phyloP scores from a whole-genome alignment of 1,284 basidiomycete species.

The Spongiforma sp. region DNA sequence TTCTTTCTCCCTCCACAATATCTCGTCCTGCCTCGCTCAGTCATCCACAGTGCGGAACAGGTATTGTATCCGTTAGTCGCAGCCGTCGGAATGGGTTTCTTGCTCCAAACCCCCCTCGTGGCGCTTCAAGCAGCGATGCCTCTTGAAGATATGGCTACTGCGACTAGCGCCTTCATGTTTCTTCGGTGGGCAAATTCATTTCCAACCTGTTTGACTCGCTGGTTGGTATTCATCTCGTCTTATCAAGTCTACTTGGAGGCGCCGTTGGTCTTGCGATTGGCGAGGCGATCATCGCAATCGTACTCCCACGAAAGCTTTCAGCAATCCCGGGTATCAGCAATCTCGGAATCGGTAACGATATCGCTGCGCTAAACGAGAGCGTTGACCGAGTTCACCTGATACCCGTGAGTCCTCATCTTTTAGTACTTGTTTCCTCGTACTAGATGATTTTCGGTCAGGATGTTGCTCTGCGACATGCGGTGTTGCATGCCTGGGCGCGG shows the following conservation, averaged over 20 bases:
- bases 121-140: slow-evolving; percentile 84
- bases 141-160: slow-evolving; percentile 80
- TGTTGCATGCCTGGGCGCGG: slow-evolving; percentile 72
- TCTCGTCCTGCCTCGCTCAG: neutral
- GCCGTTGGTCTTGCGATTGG: slow-evolving; percentile 77
- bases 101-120: slow-evolving; percentile 75
- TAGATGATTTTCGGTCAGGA: slow-evolving; percentile 43
- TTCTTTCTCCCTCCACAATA: neutral
- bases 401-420: slow-evolving; percentile 43
- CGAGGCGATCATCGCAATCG: slow-evolving; percentile 68
- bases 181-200: slow-evolving; percentile 41
- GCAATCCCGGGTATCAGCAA: slow-evolving; percentile 49
- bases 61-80: slow-evolving; percentile 64
- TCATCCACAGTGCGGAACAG: slow-evolving; percentile 55
- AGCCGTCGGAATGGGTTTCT: slow-evolving; percentile 62
- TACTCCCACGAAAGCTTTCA: slow-evolving; percentile 58
- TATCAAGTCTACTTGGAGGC: slow-evolving; percentile 67
- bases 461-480: slow-evolving; percentile 46
- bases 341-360: slow-evolving; percentile 48
- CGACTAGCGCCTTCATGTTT: slow-evolving; percentile 73
- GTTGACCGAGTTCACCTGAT: slow-evolving; percentile 59
- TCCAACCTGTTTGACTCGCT: neutral
- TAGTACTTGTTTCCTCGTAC: slow-evolving; percentile 10
- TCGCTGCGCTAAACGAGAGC: slow-evolving; percentile 57
- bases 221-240: neutral